Evolutionary conservation across 495 filamentous ascomycete species (phyloP), one percentile per base, ranked within the genome.

Genomic region (Xylaria cubensis): DNA sequence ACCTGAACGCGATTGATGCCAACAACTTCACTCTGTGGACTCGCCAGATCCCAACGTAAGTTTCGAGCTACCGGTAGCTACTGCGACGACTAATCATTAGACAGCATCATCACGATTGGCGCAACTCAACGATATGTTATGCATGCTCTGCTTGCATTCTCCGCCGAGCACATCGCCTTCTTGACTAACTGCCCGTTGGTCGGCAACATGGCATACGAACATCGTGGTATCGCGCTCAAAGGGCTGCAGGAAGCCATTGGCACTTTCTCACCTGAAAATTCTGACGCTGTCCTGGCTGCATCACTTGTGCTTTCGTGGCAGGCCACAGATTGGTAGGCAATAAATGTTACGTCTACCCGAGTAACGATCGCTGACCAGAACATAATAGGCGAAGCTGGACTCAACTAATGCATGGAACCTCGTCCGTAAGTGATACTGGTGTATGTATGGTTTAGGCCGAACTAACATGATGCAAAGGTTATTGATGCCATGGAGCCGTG

Each of bases 271-370:
- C 90, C 87, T 74, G 90, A 91, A 50, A 98, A 94, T 75, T 94
- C 93, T 17, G 95, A 99, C 82, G 93, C 95, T 46, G 91, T 97
- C 69, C 87, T 99, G 39, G 96, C 95, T 64, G 93, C 96, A 34
- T 98, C 95, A 15, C 90, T 97, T 44, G 86, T 98, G 62, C 85
- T 99, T 56, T 95, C 95, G 58, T 99, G 97, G 97, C 96, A 98
- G 83, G 92, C 93, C 71, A 94, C 91, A 74, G 96, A 98, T 83
- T 98, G 94, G 96, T 97, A 85, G 87, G 93, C 86, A 76, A 82
- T 80, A 78, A 8, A 39, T 48, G 80, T 71, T 76, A 72, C 80
- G 77, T 42, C 67, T 70, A 77, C 58, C 76, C 78, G 69, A 74
- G 58, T 70, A 65, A 72, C 44, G 19, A 56, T 71, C 75, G 72